phyloP scores from a whole-genome alignment of 1,284 basidiomycete species.

The Cystobasidium pallidum region DNA sequence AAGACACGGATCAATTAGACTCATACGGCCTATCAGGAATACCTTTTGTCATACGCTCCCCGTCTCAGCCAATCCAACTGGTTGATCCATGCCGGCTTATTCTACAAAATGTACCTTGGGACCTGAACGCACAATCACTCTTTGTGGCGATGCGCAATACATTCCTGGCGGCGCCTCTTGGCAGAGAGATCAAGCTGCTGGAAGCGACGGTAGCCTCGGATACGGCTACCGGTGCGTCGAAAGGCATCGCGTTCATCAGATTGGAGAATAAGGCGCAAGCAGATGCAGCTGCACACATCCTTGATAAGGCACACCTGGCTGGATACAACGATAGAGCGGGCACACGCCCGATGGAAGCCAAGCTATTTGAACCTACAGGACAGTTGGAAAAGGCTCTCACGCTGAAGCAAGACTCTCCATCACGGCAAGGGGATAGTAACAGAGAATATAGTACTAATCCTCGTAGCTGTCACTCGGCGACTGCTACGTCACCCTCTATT shows the following conservation, averaged over 20 bases:
- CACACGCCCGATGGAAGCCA: neutral
- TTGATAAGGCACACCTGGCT: slow-evolving; percentile 3
- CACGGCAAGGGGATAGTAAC: neutral
- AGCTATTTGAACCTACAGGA: slow-evolving; percentile 25
- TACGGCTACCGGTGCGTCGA: neutral
- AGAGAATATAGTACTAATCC: neutral
- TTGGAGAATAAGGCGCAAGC: neutral
- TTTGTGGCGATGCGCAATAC: neutral
- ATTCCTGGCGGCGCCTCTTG: neutral
- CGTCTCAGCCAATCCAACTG: slow-evolving; percentile 4
- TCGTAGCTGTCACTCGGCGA: neutral
- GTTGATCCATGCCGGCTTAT: slow-evolving; percentile 24
- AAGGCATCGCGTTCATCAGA: slow-evolving; percentile 13
- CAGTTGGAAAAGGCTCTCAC: neutral
- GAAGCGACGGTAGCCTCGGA: slow-evolving; percentile 8
- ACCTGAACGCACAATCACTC: slow-evolving; percentile 8
- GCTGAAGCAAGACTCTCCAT: neutral
- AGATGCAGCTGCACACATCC: neutral
- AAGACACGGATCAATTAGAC: neutral
- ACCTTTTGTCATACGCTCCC: neutral
- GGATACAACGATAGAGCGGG: slow-evolving; percentile 7
- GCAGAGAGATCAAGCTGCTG: neutral
- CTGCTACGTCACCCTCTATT: neutral
- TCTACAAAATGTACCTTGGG: slow-evolving; percentile 9
- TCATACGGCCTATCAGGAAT: neutral